phyloP scores from a whole-genome alignment of 1,284 basidiomycete genomes.

The Ustilago trichophora region DNA sequence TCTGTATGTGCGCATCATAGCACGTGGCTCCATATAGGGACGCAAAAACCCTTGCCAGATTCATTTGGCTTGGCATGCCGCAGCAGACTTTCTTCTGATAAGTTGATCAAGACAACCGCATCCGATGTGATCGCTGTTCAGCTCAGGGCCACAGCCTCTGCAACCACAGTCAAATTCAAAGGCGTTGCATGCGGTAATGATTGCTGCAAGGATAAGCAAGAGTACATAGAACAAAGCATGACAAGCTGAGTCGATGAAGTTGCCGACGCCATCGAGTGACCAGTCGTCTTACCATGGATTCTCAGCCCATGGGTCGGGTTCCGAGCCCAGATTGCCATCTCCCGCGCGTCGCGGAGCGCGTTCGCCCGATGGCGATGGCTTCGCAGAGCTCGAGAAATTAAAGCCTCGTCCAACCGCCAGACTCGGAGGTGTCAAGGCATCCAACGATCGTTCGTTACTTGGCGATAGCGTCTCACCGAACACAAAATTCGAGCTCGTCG shows the following conservation, averaged over 20 bases:
- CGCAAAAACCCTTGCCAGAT: not conserved
- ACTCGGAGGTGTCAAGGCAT: constrained; percentile 26
- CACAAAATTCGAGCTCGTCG: constrained; percentile 9
- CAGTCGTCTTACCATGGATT: constrained; percentile 31
- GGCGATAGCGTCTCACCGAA: constrained; percentile 15
- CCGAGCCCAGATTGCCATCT: constrained; percentile 3
- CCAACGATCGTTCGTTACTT: constrained; percentile 8
- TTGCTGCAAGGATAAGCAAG: too few species aligned
- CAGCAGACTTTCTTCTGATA: constrained; percentile 3
- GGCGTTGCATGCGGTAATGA: too few species aligned
- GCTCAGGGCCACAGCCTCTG: too few species aligned
- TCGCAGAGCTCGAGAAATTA: constrained; percentile 21
- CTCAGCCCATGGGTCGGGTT: constrained; percentile 43
- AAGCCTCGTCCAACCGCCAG: constrained; percentile 28
- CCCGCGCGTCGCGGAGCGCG: constrained; percentile 17
- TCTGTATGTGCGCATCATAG: not conserved
- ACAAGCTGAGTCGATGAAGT: too few species aligned
- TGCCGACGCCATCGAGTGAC: too few species aligned
- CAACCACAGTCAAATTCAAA: too few species aligned
- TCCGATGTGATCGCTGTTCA: too few species aligned
- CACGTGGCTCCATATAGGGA: constrained; percentile 13
- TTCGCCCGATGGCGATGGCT: constrained; percentile 17
- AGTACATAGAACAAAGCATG: too few species aligned
- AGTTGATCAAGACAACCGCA: too few species aligned
- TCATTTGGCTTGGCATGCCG: constrained; percentile 18